Conservation (phyloP, 2,329 filamentous ascomycete species). For the Chaetomium sp. region DNA sequence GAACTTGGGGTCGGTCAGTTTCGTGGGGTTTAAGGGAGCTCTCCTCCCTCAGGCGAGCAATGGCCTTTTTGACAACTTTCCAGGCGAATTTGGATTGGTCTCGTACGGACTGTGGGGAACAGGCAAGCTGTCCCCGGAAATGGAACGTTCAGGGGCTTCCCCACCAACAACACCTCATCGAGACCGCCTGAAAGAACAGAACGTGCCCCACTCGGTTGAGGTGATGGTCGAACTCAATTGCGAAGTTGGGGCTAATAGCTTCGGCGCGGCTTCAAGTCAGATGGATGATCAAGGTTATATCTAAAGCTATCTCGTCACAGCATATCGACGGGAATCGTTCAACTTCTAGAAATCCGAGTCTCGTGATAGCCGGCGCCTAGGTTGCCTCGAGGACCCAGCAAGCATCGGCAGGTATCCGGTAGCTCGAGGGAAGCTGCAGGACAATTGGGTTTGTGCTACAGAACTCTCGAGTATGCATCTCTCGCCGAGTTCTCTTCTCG, state of each 20-base stretch:
- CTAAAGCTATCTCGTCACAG: too few relatives aligned
- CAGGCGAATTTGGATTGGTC: conserved; percentile 17
- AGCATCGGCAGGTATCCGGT: not conserved
- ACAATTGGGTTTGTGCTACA: not conserved
- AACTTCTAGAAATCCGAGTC: too few relatives aligned
- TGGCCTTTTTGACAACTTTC: conserved; percentile 25
- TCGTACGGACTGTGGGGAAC: conserved; percentile 20
- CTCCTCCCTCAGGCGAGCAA: conserved; percentile 8
- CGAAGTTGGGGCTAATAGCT: too few relatives aligned
- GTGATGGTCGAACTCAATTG: not conserved
- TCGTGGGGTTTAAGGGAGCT: not conserved
- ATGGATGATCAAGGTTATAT: too few relatives aligned
- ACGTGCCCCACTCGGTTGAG: not conserved
- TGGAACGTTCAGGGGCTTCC: conserved; percentile 15
- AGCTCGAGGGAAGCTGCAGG: not conserved
- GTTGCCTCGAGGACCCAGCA: not conserved
- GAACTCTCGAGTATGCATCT: not conserved
- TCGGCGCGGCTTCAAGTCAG: too few relatives aligned
- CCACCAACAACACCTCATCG: not conserved
- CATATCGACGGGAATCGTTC: too few relatives aligned
- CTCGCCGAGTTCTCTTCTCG: too few relatives aligned
- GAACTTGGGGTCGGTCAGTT: not conserved
- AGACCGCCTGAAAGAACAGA: not conserved
- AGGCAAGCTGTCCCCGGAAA: conserved; percentile 4
- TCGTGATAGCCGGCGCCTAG: not conserved